These are phyloP conservation scores for Sporothrix schenckii DNA, from an alignment of 2,329 filamentous ascomycete genomes.

Conservation along the genomic window DNA sequence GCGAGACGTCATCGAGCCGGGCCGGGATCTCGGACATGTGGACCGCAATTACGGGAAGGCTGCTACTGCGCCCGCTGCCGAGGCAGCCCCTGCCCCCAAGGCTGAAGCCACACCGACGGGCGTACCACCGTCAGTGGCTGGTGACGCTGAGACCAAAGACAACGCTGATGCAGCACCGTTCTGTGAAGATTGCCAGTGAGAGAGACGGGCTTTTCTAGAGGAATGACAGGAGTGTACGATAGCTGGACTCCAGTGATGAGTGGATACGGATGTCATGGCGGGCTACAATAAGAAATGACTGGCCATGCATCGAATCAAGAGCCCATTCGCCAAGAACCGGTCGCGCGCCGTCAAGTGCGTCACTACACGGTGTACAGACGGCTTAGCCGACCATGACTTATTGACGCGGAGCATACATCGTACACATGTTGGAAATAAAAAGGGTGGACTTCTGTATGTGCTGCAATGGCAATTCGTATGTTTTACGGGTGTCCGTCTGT, in stretches of 20 bases:
- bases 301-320: too few species aligned
- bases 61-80: conserved; percentile 15
- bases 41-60: conserved; percentile 55
- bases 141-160: background rate
- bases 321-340: background rate
- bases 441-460: background rate
- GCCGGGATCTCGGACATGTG: conserved; percentile 78
- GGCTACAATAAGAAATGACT: background rate
- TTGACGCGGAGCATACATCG: background rate
- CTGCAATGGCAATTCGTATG: conserved; percentile 29
- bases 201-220: background rate
- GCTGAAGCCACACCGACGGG: background rate
- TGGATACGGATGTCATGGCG: background rate
- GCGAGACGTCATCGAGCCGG: conserved; percentile 79
- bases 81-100: background rate
- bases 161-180: conserved; percentile 33
- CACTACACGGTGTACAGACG: too few species aligned
- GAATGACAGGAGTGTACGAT: background rate
- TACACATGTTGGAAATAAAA: background rate
- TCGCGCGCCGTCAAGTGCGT: too few species aligned
- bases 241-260: background rate
- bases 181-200: conserved; percentile 46
- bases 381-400: too few species aligned
- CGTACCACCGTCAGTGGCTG: conserved; percentile 17
- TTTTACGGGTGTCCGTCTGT: conserved; percentile 31